phyloP scores from a whole-genome alignment of 192 early-diverging fungal species.

The Backusella luteola region DNA sequence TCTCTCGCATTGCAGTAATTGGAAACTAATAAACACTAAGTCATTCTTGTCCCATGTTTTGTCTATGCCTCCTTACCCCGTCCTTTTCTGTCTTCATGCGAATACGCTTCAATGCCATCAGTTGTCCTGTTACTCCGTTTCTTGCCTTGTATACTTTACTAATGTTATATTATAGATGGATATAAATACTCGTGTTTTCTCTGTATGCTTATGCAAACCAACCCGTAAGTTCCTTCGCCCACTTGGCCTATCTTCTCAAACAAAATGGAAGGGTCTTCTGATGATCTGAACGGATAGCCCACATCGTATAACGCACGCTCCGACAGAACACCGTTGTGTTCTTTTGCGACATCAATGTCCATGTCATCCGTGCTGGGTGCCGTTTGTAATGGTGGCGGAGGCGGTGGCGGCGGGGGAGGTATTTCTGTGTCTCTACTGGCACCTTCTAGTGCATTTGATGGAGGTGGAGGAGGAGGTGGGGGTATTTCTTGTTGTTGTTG shows the following conservation, averaged over 20 bases:
- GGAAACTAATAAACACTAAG: conserved; percentile 53
- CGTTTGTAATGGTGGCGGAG: neutral
- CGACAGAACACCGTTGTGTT: neutral
- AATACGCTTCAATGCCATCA: conserved; percentile 82
- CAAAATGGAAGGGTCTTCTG: conserved; percentile 47
- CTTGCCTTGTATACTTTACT: conserved; percentile 84
- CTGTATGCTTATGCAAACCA: conserved; percentile 15
- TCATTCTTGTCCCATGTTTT: neutral
- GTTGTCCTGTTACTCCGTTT: conserved; percentile 62
- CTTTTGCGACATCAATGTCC: neutral
- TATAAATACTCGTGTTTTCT: neutral
- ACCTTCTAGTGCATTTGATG: neutral
- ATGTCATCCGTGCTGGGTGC: neutral
- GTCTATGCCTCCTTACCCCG: conserved; percentile 45
- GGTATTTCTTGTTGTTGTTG: neutral
- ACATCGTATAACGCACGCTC: conserved; percentile 10
- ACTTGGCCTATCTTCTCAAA: conserved; percentile 77
- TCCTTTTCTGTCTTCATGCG: conserved; percentile 79
- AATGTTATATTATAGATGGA: neutral
- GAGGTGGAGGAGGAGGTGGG: conserved; percentile 6
- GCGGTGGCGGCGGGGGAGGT: neutral
- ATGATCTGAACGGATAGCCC: conserved; percentile 35
- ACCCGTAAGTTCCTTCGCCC: conserved; percentile 83
- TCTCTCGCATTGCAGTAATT: conserved; percentile 85
- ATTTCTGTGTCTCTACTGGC: neutral